Evolutionary conservation across 2,329 filamentous ascomycete species (phyloP).

Genomic region (Pochonia chlamydosporia): DNA sequence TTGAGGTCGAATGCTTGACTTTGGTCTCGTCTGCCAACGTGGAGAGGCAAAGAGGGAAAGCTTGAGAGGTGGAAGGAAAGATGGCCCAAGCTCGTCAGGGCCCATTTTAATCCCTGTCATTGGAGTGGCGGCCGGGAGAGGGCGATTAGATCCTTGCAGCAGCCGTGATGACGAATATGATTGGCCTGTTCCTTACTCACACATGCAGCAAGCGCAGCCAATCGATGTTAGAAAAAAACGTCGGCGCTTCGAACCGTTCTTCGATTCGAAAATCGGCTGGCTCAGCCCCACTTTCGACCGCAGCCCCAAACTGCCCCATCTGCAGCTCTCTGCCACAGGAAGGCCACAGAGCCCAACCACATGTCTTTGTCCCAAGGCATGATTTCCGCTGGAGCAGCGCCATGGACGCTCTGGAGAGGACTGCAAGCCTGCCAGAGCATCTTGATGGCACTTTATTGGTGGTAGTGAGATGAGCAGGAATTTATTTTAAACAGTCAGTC

Average conservation of each 20-base stretch:
- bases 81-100: neutral
- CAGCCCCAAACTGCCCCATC: constrained; percentile 13
- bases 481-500: neutral
- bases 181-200: constrained; percentile 23
- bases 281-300: constrained; percentile 21
- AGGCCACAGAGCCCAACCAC: constrained; percentile 23
- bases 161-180: constrained; percentile 26
- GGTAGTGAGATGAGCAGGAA: neutral
- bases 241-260: constrained; percentile 27
- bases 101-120: constrained; percentile 2
- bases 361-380: constrained; percentile 14
- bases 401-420: neutral
- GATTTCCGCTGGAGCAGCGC: constrained; percentile 1
- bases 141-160: constrained; percentile 29
- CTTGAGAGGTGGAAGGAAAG: constrained; percentile 2
- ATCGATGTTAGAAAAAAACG: constrained; percentile 25
- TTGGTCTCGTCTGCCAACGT: no score
- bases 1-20: no score
- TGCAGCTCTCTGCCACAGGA: constrained; percentile 2
- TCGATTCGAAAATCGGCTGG: constrained; percentile 22
- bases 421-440: neutral
- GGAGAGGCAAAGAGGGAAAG: neutral
- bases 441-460: neutral
- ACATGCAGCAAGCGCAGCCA: constrained; percentile 25
- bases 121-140: constrained; percentile 11